Evolutionary conservation across 2,329 filamentous ascomycete species (phyloP), one percentile per base, ranked within the genome.

Genomic region (Colletotrichum incanum): DNA sequence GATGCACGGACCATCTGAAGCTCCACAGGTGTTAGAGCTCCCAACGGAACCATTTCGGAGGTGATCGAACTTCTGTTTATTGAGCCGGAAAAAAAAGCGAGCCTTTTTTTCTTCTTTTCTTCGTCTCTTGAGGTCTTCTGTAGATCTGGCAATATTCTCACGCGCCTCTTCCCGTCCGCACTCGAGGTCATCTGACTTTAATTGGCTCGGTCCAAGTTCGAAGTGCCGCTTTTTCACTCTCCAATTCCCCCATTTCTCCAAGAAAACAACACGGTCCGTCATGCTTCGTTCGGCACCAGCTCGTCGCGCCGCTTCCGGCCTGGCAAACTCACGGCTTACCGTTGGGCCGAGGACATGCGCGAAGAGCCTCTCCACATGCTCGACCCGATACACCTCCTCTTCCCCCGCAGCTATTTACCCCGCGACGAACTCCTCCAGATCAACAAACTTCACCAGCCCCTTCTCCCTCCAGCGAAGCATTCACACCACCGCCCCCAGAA

Each of bases 401-500:
- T 65, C 69, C 69, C 69, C 69, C 69, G 69, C 69, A 69, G 69
- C 54, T 65, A 54, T 60, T 65, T 69, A 72, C 69, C 69, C 69
- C 69, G 59, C 69, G 69, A 60, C 60, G 69, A 56, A 62, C 60
- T 56, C 71, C 5, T 55, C 67, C 14, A 49, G 61, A 49, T 73
- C 60, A 63, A 54, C 63, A 61, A 65, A 69, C 54, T 39, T 74
- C 23, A 20, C 52, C 54, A 61, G 61, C 43, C 65, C 63, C 58
- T 73, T 70, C 58, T 61, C 72, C 34, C 55, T 63, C 49, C 68
- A 69, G 69, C 61, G 69, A 69, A 72, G 65, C 59, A 65, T 88
- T 75, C 85, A 87, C 80, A 84, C 82, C 74, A 86, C 85, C 65
- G 78, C 85, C 49, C 69, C 77, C 76, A 88, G 81, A 80, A 88